phyloP scores from a whole-genome alignment of 2,329 filamentous ascomycete species.

The Hypoxylon sp. region DNA sequence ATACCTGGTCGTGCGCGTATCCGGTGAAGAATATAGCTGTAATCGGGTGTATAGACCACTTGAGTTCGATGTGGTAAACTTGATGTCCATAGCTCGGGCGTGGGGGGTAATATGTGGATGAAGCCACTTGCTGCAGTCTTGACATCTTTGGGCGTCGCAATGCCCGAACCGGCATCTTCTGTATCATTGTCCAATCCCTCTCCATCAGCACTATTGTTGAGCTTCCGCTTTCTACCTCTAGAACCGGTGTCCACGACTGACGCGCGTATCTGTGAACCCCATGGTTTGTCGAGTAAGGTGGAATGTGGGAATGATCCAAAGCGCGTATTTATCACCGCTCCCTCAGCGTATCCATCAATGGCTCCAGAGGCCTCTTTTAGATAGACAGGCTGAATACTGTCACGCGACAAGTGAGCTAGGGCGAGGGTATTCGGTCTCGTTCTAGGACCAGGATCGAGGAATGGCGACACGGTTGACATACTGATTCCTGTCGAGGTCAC shows the following conservation, averaged over 20 bases:
- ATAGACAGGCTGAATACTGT: conserved; percentile 84
- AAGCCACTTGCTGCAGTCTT: conserved; percentile 77
- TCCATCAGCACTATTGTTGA: conserved; percentile 61
- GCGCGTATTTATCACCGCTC: conserved; percentile 88
- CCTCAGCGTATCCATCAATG: conserved; percentile 80
- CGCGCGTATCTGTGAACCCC: conserved; percentile 93
- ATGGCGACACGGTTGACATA: conserved; percentile 75
- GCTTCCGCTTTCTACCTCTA: conserved; percentile 79
- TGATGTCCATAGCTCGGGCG: conserved; percentile 85
- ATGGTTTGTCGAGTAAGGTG: conserved; percentile 82
- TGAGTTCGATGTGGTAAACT: conserved; percentile 86
- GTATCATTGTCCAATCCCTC: conserved; percentile 61
- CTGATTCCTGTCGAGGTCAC: conserved; percentile 5
- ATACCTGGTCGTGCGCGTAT: conserved; percentile 81
- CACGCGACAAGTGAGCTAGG: conserved; percentile 89
- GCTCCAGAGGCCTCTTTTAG: conserved; percentile 74
- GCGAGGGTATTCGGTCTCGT: conserved; percentile 79
- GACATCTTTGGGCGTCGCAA: conserved; percentile 52
- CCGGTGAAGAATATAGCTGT: conserved; percentile 85
- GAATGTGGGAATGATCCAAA: conserved; percentile 92
- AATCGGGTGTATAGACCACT: conserved; percentile 89
- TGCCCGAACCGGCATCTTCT: conserved; percentile 43
- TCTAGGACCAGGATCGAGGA: conserved; percentile 77
- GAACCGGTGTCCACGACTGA: conserved; percentile 93
- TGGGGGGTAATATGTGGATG: conserved; percentile 82